These are phyloP conservation scores for Periconia sp. DNA, from an alignment of 2,329 filamentous ascomycete genomes.

Conservation along the genomic window DNA sequence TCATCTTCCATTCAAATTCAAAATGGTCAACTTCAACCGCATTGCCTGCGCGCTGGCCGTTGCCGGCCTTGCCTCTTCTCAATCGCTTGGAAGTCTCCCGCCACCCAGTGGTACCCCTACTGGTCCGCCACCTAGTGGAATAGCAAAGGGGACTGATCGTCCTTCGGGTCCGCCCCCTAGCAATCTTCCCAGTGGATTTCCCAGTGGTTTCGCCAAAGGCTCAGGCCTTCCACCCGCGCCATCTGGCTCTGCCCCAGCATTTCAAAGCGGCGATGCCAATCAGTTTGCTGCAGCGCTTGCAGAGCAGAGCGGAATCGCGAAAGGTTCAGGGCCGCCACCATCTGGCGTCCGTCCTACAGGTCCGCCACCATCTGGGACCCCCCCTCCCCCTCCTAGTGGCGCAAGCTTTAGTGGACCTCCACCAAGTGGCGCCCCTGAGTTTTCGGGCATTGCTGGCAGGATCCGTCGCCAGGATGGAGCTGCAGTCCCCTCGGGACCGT, in stretches of 20 bases:
- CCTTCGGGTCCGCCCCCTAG: slow-evolving; percentile 1
- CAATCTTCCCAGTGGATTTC: not conserved
- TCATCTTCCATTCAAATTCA: not conserved
- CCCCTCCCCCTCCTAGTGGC: not conserved
- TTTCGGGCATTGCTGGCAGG: no score
- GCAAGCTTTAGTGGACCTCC: not conserved
- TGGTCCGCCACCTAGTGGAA: slow-evolving; percentile 1
- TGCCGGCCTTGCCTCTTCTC: slow-evolving; percentile 5
- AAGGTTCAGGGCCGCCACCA: no score
- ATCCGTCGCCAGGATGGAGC: no score
- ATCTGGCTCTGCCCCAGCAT: not conserved
- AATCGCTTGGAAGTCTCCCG: slow-evolving; percentile 1
- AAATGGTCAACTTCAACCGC: slow-evolving; percentile 9
- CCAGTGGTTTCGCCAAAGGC: not conserved
- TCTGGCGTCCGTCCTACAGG: slow-evolving; percentile 1
- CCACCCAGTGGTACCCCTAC: not conserved
- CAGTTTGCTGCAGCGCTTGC: no score
- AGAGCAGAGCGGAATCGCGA: no score
- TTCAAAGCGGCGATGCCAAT: not conserved
- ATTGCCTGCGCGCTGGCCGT: slow-evolving; percentile 7
- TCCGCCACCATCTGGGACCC: not conserved
- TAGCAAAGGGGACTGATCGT: not conserved
- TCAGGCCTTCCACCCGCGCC: not conserved
- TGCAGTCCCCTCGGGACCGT: no score
- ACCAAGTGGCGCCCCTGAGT: no score